Evolutionary conservation across 1,284 basidiomycete species (phyloP), one percentile per base, ranked within the genome.

Genomic region (Coniferiporia weirii): DNA sequence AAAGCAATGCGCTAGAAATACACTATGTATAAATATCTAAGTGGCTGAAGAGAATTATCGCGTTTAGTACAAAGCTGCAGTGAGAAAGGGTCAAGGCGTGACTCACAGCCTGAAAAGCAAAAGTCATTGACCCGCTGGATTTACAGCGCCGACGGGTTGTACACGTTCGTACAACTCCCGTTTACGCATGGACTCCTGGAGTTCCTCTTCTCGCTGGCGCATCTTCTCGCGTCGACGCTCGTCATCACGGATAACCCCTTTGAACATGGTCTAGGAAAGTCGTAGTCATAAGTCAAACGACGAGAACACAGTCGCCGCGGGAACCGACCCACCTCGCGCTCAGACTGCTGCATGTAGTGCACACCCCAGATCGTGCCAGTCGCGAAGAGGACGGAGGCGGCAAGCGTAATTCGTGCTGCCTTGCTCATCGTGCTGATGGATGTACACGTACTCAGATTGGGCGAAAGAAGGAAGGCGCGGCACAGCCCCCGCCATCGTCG

Each of bases 211-310:
- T 55, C 89, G 77, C 68, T 87, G 81, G 48, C 67, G 75, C 78
- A 83, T 82, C 72, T 93, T 93, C 66, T 86, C 82, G 62, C 73
- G 76, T 61, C 89, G 76, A 35, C 94, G 84, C 64, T 85, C 91
- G 66, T 96, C 93, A 70, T 97, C 94, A 51, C 85, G 82, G 45
- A 97, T 66, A 0, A 97, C 93, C 34, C 94, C 94, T 69, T 88
- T 80, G 69, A 89, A 96, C 94, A 97, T 97, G 17, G 78, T 87
- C 94, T 93, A 62, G 49, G 9, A 46, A 27, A 54, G 38, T n/a
- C 50, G 48, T 46, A 40, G 50, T n/a, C 46, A 51, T 20, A 59
- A 1, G 8, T 27, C 52, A 48, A 13, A 45, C 34, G 45, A 64
- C 52, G 12, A 49, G 46, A 5, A 52, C 17, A 17, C 59, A 58